These are phyloP conservation scores for Sanghuangporus weigelae DNA, from an alignment of 1,284 basidiomycete species.

Conservation along the genomic window DNA sequence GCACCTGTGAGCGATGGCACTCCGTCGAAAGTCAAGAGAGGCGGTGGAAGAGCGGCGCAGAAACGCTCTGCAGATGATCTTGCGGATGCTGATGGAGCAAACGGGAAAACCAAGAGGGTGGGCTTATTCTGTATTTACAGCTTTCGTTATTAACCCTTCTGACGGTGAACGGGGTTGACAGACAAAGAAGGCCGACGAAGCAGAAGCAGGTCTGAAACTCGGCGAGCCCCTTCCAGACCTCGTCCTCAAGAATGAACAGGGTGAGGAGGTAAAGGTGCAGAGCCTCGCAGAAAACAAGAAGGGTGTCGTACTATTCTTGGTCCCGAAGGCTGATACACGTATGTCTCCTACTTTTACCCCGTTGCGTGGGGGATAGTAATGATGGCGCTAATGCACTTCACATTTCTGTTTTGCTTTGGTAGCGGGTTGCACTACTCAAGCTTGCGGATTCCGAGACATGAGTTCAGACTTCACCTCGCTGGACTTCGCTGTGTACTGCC, in stretches of 20 bases:
- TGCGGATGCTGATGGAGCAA: conserved; percentile 26
- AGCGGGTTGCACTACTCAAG: conserved; percentile 88
- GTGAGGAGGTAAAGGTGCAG: conserved; percentile 62
- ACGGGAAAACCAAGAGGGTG: conserved; percentile 9
- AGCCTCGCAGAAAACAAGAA: conserved; percentile 53
- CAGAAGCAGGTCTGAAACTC: conserved; percentile 27
- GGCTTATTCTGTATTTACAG: neutral
- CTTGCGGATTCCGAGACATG: conserved; percentile 82
- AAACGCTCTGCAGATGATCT: conserved; percentile 23
- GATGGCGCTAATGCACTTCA: neutral
- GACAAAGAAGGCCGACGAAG: conserved; percentile 3
- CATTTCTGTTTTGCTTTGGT: conserved; percentile 1
- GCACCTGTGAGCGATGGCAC: conserved; percentile 11
- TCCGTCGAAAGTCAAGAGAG: conserved; percentile 18
- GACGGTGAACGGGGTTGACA: neutral
- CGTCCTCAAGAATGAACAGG: conserved; percentile 75
- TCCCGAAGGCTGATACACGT: conserved; percentile 85
- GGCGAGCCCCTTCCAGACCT: conserved; percentile 77
- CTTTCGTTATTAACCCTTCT: neutral
- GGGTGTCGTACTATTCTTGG: conserved; percentile 79
- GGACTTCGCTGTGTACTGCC: conserved; percentile 77
- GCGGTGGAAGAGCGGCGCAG: conserved; percentile 16
- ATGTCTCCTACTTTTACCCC: conserved; percentile 27
- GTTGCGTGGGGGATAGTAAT: neutral
- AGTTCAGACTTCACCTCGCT: conserved; percentile 68